These are phyloP conservation scores for Amauroascus niger DNA, from an alignment of 2,329 filamentous ascomycete genomes.

Conservation along the genomic window DNA sequence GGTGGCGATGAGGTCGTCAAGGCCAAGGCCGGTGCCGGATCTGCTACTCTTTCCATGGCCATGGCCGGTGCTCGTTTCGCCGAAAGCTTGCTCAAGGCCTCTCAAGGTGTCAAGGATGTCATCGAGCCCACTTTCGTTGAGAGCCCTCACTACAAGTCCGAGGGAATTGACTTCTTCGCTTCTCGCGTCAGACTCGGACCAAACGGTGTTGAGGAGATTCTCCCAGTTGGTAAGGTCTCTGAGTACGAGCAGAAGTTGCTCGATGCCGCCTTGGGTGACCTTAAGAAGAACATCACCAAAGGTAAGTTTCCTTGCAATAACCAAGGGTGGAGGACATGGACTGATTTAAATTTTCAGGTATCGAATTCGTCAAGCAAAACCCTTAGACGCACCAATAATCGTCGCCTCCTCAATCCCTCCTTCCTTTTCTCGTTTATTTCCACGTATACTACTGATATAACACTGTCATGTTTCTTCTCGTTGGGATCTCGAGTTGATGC, in stretches of 20 bases:
- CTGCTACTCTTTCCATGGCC: slow-evolving; percentile 96
- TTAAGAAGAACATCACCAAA: slow-evolving; percentile 80
- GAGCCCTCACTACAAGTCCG: slow-evolving; percentile 95
- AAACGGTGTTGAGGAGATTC: slow-evolving; percentile 90
- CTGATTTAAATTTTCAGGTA: slow-evolving; percentile 25
- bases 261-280: slow-evolving; percentile 64
- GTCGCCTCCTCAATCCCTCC: neutral
- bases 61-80: slow-evolving; percentile 81
- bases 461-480: slow-evolving; percentile 1
- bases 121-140: slow-evolving; percentile 95
- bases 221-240: slow-evolving; percentile 74
- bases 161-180: slow-evolving; percentile 95
- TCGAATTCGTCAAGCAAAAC: slow-evolving; percentile 55
- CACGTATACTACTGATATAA: slow-evolving; percentile 2
- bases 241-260: slow-evolving; percentile 81
- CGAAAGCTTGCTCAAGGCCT: slow-evolving; percentile 85
- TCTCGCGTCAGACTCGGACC: slow-evolving; percentile 92
- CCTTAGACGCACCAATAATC: slow-evolving; percentile 30
- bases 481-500: slow-evolving; percentile 5
- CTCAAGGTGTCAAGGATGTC: slow-evolving; percentile 88
- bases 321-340: neutral
- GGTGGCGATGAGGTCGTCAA: slow-evolving; percentile 98
- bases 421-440: neutral
- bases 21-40: slow-evolving; percentile 96
- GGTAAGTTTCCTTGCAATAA: slow-evolving; percentile 39